Evolutionary conservation across 2,329 filamentous ascomycete genomes (phyloP).

Genomic region (Nannizzia gypsea): DNA sequence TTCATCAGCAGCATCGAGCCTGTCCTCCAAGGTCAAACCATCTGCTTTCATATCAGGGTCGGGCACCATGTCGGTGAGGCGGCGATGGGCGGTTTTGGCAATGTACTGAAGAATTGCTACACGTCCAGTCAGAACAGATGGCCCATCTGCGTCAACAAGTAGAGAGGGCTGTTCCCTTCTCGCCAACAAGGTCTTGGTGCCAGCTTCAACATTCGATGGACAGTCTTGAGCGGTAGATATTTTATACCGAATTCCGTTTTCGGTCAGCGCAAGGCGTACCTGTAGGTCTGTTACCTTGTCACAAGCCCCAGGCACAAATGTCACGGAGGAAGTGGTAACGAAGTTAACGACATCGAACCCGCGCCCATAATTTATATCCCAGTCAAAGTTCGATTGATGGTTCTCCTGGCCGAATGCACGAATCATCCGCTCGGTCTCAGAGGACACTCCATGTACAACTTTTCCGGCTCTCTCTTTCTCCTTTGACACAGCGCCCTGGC

Average conservation of each 20-base stretch:
- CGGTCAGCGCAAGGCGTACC: conserved; percentile 27
- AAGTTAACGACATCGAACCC: conserved; percentile 67
- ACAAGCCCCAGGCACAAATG: conserved; percentile 23
- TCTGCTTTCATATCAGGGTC: conserved; percentile 17
- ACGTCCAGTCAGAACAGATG: conserved; percentile 21
- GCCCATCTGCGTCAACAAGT: conserved; percentile 20
- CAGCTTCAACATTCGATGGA: neutral
- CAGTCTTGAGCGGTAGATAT: conserved; percentile 7
- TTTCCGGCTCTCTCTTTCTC: conserved; percentile 45
- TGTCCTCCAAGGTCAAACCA: conserved; percentile 20
- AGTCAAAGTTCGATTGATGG: conserved; percentile 55
- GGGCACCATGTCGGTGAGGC: conserved; percentile 6
- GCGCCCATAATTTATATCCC: conserved; percentile 60
- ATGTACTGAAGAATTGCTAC: conserved; percentile 24
- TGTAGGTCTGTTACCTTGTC: conserved; percentile 26
- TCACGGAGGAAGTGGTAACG: conserved; percentile 26
- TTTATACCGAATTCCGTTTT: conserved; percentile 30
- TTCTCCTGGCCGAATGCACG: conserved; percentile 79
- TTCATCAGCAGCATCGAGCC: conserved; percentile 13
- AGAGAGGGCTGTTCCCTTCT: neutral
- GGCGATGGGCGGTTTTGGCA: conserved; percentile 11
- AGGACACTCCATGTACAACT: conserved; percentile 58
- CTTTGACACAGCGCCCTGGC: conserved; percentile 73
- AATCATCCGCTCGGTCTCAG: conserved; percentile 54
- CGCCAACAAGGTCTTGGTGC: neutral